Evolutionary conservation across 768 basidiomycete species (phyloP).

Genomic region (Boletus eberwhitei): DNA sequence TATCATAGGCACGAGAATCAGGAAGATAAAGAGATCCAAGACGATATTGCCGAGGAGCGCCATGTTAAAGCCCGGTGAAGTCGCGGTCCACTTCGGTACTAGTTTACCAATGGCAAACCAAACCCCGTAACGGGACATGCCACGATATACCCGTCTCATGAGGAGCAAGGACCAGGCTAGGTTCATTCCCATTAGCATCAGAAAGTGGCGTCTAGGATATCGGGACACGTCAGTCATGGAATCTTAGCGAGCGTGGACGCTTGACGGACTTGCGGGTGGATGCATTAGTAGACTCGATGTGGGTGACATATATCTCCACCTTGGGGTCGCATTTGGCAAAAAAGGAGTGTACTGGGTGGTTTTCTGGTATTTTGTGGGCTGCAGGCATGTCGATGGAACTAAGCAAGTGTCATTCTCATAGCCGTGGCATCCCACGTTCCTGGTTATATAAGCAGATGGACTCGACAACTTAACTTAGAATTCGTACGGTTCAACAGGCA

Average conservation of each 20-base stretch:
- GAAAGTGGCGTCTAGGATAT: slow-evolving; percentile 23
- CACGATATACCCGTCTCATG: slow-evolving; percentile 19
- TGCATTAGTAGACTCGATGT: slow-evolving; percentile 21
- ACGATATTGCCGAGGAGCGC: slow-evolving; percentile 23
- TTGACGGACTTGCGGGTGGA: slow-evolving; percentile 25
- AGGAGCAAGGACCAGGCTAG: slow-evolving; percentile 24
- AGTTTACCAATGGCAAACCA: slow-evolving; percentile 25
- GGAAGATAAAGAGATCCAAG: slow-evolving; percentile 27
- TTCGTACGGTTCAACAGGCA: not conserved
- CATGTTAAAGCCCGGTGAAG: slow-evolving; percentile 15
- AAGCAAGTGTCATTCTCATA: slow-evolving; percentile 2
- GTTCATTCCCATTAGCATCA: slow-evolving; percentile 27
- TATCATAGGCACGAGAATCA: slow-evolving; percentile 24
- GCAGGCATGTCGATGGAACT: slow-evolving; percentile 22
- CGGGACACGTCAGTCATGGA: slow-evolving; percentile 9
- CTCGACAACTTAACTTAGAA: too few species aligned
- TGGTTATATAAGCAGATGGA: slow-evolving; percentile 20
- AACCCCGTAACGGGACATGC: slow-evolving; percentile 29
- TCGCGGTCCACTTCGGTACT: slow-evolving; percentile 5
- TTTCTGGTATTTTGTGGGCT: slow-evolving; percentile 22
- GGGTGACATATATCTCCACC: slow-evolving; percentile 30
- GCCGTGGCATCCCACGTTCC: not conserved
- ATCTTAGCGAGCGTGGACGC: not conserved
- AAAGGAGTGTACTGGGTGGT: slow-evolving; percentile 25
- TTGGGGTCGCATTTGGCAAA: slow-evolving; percentile 14